A percentile compares a stretch with the other conserved stretches of the same genome.
Conservation (phyloP, 768 basidiomycete genomes). For the Trametes villosa region DNA sequence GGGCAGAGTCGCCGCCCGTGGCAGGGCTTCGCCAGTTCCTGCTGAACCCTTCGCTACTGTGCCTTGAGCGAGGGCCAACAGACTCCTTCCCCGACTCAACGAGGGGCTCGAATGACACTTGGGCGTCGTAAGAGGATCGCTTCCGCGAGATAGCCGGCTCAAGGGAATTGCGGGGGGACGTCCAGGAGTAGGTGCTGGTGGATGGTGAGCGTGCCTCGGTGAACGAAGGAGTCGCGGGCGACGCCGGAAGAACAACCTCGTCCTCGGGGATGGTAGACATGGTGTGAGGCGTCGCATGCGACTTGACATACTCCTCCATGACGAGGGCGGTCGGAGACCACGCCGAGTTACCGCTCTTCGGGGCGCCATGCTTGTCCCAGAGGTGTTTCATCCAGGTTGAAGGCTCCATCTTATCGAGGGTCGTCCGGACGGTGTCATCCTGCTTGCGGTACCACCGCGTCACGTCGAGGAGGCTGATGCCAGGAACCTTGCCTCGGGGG, state of each 20-base stretch:
- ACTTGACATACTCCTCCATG: constrained; percentile 65
- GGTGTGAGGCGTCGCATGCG: constrained; percentile 39
- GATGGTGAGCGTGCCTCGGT: constrained; percentile 28
- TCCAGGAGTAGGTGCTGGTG: constrained; percentile 33
- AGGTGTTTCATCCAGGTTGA: constrained; percentile 75
- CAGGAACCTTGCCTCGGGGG: constrained; percentile 34
- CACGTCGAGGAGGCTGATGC: constrained; percentile 53
- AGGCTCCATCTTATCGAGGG: constrained; percentile 68
- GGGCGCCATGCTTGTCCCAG: constrained; percentile 53
- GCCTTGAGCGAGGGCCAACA: constrained; percentile 47
- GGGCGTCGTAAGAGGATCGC: constrained; percentile 49
- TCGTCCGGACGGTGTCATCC: constrained; percentile 48
- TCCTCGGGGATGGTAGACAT: constrained; percentile 55
- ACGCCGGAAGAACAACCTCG: constrained; percentile 21
- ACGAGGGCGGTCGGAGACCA: constrained; percentile 74
- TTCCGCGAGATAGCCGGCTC: constrained; percentile 44
- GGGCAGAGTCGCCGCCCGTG: constrained; percentile 30
- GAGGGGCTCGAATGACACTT: constrained; percentile 61
- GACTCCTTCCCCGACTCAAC: constrained; percentile 53
- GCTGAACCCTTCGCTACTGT: constrained; percentile 44
- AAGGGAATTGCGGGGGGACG: constrained; percentile 45
- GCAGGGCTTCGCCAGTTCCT: constrained; percentile 25
- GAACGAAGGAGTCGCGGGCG: constrained; percentile 19
- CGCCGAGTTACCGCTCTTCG: constrained; percentile 18
- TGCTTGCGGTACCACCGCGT: constrained; percentile 66